Evolutionary conservation across 2,329 filamentous ascomycete species (phyloP).

Genomic region (Nemania abortiva): DNA sequence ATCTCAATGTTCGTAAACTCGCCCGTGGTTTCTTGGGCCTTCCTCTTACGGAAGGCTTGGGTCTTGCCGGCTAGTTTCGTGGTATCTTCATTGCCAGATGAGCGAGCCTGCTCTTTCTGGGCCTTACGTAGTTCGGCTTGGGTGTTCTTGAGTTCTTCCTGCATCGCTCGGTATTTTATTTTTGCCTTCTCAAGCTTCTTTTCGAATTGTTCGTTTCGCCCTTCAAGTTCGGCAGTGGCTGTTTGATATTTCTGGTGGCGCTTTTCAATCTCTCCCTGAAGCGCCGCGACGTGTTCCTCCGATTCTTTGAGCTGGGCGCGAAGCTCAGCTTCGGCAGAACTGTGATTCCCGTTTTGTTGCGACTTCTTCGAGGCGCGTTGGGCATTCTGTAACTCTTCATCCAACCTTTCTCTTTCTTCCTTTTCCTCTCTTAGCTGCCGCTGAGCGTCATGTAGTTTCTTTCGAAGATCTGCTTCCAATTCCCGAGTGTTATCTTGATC

Average conservation of each 20-base stretch:
- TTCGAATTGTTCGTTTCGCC: constrained; percentile 73
- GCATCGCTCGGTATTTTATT: constrained; percentile 75
- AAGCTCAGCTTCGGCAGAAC: constrained; percentile 46
- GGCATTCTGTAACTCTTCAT: constrained; percentile 52
- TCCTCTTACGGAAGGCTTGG: constrained; percentile 60
- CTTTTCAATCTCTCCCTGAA: constrained; percentile 62
- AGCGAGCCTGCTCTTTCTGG: constrained; percentile 54
- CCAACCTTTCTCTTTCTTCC: constrained; percentile 51
- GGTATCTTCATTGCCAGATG: constrained; percentile 50
- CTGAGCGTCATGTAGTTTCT: constrained; percentile 50
- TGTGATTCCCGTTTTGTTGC: constrained; percentile 44
- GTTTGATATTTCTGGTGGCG: constrained; percentile 62
- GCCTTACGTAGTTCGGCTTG: constrained; percentile 59
- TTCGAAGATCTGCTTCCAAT: constrained; percentile 50
- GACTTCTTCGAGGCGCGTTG: constrained; percentile 49
- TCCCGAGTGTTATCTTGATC: constrained; percentile 51
- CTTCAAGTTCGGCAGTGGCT: constrained; percentile 70
- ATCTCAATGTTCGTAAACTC: constrained; percentile 62
- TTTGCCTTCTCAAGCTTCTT: constrained; percentile 77
- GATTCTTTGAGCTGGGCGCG: constrained; percentile 50
- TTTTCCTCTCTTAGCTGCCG: constrained; percentile 49
- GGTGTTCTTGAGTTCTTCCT: constrained; percentile 77
- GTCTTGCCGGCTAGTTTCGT: constrained; percentile 52
- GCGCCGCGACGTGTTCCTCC: constrained; percentile 51
- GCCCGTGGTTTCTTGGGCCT: constrained; percentile 59